phyloP scores from a whole-genome alignment of 306 rosid species.

The Parietaria judaica region DNA sequence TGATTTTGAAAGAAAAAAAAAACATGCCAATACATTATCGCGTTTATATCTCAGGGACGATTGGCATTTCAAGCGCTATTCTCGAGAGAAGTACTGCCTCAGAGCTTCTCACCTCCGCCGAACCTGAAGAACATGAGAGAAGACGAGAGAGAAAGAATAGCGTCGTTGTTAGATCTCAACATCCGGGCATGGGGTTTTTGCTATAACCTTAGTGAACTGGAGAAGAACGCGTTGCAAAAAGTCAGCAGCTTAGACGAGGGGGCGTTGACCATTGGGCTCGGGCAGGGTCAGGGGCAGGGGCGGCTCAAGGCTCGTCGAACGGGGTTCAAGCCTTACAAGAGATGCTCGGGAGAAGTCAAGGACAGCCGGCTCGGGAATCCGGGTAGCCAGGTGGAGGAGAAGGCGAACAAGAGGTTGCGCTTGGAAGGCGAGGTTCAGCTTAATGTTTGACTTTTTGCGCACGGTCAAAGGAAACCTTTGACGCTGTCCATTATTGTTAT shows the following conservation, averaged over 20 bases:
- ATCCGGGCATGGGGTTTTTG: constrained; percentile 25
- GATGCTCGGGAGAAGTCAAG: constrained; percentile 72
- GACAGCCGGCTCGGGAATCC: constrained; percentile 43
- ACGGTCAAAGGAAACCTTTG: constrained; percentile 45
- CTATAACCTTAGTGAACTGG: constrained; percentile 28
- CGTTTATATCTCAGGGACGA: constrained; percentile 49
- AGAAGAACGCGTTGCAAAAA: constrained; percentile 21
- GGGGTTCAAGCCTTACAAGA: constrained; percentile 92
- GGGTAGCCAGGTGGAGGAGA: constrained; percentile 64
- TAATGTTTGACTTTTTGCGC: constrained; percentile 40
- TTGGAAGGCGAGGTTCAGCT: constrained; percentile 48
- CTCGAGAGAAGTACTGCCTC: constrained; percentile 76
- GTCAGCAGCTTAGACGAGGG: constrained; percentile 38
- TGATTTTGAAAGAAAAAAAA: too few species aligned
- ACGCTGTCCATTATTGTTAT: constrained; percentile 27
- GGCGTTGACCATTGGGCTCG: constrained; percentile 58
- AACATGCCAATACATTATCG: constrained; percentile 17
- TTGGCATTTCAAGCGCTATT: constrained; percentile 85
- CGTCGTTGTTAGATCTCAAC: constrained; percentile 28
- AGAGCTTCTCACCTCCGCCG: constrained; percentile 78
- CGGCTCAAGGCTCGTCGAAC: constrained; percentile 59
- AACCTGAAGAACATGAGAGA: constrained; percentile 31
- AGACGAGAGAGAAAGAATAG: constrained; percentile 23
- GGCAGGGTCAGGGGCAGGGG: constrained; percentile 57
- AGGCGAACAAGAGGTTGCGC: constrained; percentile 59